These are phyloP conservation scores for Asterophora lycoperdoides DNA, from an alignment of 768 basidiomycete species.

Conservation along the genomic window DNA sequence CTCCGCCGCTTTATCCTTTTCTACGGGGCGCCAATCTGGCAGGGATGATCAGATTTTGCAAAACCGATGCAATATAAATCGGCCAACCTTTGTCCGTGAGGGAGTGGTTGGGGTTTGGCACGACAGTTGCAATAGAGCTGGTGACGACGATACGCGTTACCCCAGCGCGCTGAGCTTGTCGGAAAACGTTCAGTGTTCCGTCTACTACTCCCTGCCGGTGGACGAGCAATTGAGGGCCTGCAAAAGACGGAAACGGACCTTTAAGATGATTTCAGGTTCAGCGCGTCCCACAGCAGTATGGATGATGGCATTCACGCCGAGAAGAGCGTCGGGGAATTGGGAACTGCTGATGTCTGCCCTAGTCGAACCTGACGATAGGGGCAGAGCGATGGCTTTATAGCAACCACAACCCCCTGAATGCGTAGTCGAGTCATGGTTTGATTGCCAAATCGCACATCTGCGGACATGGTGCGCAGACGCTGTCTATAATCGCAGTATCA, in stretches of 20 bases:
- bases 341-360: constrained; percentile 27
- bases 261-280: constrained; percentile 21
- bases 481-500: too few relatives aligned
- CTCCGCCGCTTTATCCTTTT: constrained; percentile 25
- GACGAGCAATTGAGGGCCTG: background rate
- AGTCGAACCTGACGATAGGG: constrained; percentile 4
- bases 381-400: too few relatives aligned
- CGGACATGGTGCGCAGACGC: too few relatives aligned
- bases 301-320: constrained; percentile 45
- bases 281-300: constrained; percentile 37
- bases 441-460: too few relatives aligned
- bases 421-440: too few relatives aligned
- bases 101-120: constrained; percentile 15
- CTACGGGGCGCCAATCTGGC: constrained; percentile 34
- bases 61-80: background rate
- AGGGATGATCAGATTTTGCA: too few relatives aligned
- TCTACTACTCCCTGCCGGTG: constrained; percentile 28
- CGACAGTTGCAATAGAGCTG: constrained; percentile 31
- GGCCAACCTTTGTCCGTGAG: constrained; percentile 25
- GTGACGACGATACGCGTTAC: constrained; percentile 34
- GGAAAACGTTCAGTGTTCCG: constrained; percentile 36
- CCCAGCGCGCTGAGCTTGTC: constrained; percentile 31
- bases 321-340: constrained; percentile 45
- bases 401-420: too few relatives aligned
- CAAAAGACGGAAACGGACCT: constrained; percentile 10